Evolutionary conservation across 345 rosid genomes (phyloP).

Genomic region (Geranium rotundifolium): DNA sequence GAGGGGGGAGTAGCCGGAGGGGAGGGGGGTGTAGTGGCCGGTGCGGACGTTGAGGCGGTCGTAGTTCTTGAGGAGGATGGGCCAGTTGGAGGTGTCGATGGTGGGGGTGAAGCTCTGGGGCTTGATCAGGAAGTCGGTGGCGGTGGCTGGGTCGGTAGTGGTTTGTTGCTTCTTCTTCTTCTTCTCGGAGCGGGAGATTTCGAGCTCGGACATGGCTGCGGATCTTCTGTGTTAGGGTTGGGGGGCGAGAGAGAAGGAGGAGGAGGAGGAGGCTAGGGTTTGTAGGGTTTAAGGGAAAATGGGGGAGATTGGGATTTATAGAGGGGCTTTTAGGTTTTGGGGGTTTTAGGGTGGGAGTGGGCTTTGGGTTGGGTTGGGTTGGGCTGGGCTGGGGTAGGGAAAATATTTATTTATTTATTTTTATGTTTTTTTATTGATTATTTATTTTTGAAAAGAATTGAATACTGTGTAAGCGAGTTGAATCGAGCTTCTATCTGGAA

Average conservation of each 20-base stretch:
- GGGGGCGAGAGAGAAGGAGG: not conserved
- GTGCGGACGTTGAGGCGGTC: slow-evolving; percentile 77
- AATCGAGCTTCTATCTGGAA: no score
- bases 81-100: slow-evolving; percentile 82
- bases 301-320: not conserved
- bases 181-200: slow-evolving; percentile 48
- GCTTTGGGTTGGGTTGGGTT: no score
- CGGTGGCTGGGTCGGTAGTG: slow-evolving; percentile 3
- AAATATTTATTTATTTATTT: no score
- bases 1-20: slow-evolving; percentile 64
- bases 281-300: not conserved
- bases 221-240: not conserved
- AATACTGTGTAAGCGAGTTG: no score
- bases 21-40: slow-evolving; percentile 82
- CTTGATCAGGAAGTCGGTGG: slow-evolving; percentile 56
- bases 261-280: not conserved
- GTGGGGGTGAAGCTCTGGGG: slow-evolving; percentile 69
- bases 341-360: no score
- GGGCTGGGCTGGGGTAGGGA: no score
- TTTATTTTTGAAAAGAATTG: no score
- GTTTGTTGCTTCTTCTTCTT: slow-evolving; percentile 36
- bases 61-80: slow-evolving; percentile 78
- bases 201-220: slow-evolving; percentile 47
- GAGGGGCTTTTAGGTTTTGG: not conserved
- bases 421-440: no score